Percentiles rank a stretch among this genome's conserved stretches.
phyloP scores from a whole-genome alignment of 768 basidiomycete genomes.

The Mycena vitilis region DNA sequence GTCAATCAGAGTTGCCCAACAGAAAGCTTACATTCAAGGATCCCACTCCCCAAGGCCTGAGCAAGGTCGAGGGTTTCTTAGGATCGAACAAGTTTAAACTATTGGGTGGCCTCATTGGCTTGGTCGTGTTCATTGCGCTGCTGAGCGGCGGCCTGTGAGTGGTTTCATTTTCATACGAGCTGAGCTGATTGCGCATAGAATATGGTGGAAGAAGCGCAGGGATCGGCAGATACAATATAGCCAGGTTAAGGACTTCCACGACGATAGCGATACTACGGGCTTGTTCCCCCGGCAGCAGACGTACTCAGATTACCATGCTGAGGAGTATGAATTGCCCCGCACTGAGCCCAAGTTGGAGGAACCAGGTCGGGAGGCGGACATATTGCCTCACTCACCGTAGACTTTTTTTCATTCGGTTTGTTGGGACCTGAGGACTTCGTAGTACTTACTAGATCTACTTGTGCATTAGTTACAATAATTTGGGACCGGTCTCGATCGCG shows the following conservation, averaged over 20 bases:
- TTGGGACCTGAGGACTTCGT: constrained; percentile 1
- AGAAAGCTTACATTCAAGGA: constrained; percentile 60
- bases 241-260: constrained; percentile 34
- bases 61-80: constrained; percentile 57
- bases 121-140: constrained; percentile 52
- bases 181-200: constrained; percentile 30
- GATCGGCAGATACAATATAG: constrained; percentile 37
- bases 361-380: background rate
- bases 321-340: constrained; percentile 31
- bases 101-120: constrained; percentile 59
- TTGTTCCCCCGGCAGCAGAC: constrained; percentile 9
- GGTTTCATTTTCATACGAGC: background rate
- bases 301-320: constrained; percentile 35
- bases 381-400: background rate
- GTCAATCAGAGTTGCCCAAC: constrained; percentile 55
- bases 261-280: constrained; percentile 29
- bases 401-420: constrained; percentile 4
- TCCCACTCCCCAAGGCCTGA: constrained; percentile 66
- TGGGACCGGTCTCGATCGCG: background rate
- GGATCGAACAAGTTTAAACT: constrained; percentile 57
- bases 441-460: background rate
- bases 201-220: constrained; percentile 43
- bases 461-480: constrained; percentile 12
- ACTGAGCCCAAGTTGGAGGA: constrained; percentile 1
- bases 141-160: constrained; percentile 55